phyloP scores from a whole-genome alignment of 768 basidiomycete species.

The Tricholomella constricta region DNA sequence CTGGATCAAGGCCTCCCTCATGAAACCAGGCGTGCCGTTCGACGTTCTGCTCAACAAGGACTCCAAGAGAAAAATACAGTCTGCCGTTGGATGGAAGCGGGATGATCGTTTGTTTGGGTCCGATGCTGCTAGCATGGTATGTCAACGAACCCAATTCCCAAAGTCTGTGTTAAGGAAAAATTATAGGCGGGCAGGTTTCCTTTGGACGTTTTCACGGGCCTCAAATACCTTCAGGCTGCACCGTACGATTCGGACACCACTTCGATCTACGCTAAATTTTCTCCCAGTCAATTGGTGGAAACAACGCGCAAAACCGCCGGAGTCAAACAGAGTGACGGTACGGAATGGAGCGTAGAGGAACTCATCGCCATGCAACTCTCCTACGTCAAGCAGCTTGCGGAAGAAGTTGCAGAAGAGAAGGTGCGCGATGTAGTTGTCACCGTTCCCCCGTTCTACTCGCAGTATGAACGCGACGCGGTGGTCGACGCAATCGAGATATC shows the following conservation, averaged over 20 bases:
- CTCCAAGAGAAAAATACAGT: conserved; percentile 93
- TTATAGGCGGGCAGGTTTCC: conserved; percentile 90
- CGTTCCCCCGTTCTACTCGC: conserved; percentile 88
- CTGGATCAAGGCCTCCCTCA: conserved; percentile 94
- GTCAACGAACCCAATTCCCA: conserved; percentile 28
- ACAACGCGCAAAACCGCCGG: conserved; percentile 63
- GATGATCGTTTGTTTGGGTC: conserved; percentile 86
- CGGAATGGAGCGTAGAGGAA: conserved; percentile 84
- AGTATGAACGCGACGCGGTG: conserved; percentile 89
- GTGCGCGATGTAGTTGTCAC: conserved; percentile 86
- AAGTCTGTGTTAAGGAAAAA: neutral
- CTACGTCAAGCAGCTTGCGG: conserved; percentile 88
- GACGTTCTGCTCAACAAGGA: conserved; percentile 97
- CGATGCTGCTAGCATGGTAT: conserved; percentile 86
- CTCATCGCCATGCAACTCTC: conserved; percentile 92
- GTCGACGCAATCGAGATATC: conserved; percentile 92
- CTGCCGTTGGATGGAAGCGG: conserved; percentile 89
- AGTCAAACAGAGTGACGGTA: conserved; percentile 59
- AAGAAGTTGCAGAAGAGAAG: conserved; percentile 70
- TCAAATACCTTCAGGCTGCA: conserved; percentile 82
- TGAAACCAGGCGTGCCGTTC: conserved; percentile 93
- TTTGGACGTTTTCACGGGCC: conserved; percentile 77
- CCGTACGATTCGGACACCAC: conserved; percentile 60
- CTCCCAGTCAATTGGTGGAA: conserved; percentile 50
- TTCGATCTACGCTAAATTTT: conserved; percentile 60